Conservation (phyloP, 176 grass and related monocot species). For the Eleusine indica region DNA sequence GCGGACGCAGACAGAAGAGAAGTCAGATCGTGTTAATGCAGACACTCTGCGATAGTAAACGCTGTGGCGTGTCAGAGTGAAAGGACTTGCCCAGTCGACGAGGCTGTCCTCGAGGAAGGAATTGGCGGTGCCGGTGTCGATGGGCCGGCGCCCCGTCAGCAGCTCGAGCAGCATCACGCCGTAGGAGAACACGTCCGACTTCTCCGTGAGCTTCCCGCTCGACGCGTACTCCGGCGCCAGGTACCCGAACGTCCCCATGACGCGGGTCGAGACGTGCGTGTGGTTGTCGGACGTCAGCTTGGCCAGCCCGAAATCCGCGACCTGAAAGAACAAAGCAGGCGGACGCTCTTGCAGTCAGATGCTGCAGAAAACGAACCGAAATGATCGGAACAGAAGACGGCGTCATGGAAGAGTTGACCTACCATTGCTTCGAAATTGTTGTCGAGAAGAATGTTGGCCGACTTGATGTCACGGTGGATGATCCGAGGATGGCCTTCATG, state of each 20-base stretch:
- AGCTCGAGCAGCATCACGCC: slow-evolving; percentile 78
- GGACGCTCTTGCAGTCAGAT: neutral
- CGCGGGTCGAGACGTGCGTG: slow-evolving; percentile 72
- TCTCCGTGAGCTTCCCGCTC: slow-evolving; percentile 74
- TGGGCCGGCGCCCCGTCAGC: slow-evolving; percentile 61
- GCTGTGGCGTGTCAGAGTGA: neutral
- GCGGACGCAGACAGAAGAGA: neutral
- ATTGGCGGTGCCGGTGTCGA: slow-evolving; percentile 29
- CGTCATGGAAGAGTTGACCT: neutral
- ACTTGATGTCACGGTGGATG: slow-evolving; percentile 84
- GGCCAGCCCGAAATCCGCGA: slow-evolving; percentile 80
- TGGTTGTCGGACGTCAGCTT: slow-evolving; percentile 59
- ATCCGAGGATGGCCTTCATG: slow-evolving; percentile 71
- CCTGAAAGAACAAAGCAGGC: slow-evolving; percentile 37
- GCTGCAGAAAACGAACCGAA: neutral
- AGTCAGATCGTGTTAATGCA: neutral
- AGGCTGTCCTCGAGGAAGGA: slow-evolving; percentile 64
- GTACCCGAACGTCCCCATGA: slow-evolving; percentile 86
- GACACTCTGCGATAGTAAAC: neutral
- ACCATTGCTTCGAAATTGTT: slow-evolving; percentile 78
- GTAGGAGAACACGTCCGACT: slow-evolving; percentile 75
- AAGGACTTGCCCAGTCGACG: slow-evolving; percentile 56
- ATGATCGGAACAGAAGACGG: neutral
- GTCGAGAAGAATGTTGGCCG: slow-evolving; percentile 73
- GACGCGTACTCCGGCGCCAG: slow-evolving; percentile 80